These are phyloP conservation scores for Eucalyptus polyanthemos DNA, from an alignment of 345 rosid genomes.

Conservation along the genomic window DNA sequence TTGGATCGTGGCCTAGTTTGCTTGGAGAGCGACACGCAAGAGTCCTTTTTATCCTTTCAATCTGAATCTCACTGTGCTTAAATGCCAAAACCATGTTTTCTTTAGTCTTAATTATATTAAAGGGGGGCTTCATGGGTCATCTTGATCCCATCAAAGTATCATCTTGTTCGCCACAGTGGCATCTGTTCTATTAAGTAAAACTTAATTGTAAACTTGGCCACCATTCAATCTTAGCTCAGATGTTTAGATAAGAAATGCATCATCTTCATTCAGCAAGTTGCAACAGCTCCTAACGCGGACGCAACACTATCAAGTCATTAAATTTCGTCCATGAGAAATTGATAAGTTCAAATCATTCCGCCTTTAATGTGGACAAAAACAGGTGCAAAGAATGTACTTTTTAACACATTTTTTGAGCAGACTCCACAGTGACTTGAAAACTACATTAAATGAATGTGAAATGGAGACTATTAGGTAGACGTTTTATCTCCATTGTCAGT, in stretches of 20 bases:
- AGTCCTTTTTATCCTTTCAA: not conserved
- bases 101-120: not conserved
- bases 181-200: not conserved
- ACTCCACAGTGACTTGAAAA: not conserved
- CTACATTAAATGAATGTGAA: not conserved
- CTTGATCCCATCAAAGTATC: not conserved
- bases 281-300: not conserved
- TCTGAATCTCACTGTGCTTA: not conserved
- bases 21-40: not conserved
- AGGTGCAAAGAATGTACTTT: not conserved
- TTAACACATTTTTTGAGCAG: not conserved
- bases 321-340: not conserved
- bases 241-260: not conserved
- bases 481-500: not conserved
- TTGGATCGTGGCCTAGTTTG: not conserved
- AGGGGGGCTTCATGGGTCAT: not conserved
- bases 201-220: not conserved
- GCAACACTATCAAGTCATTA: not conserved
- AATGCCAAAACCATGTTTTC: not conserved
- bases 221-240: not conserved
- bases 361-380: not conserved
- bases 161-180: not conserved
- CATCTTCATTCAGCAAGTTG: not conserved
- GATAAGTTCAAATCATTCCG: not conserved
- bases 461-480: not conserved